Percentiles rank a stretch among this genome's conserved stretches.
Conservation (phyloP, 352 stramenopile genomes). For the Discostella stelligera region DNA sequence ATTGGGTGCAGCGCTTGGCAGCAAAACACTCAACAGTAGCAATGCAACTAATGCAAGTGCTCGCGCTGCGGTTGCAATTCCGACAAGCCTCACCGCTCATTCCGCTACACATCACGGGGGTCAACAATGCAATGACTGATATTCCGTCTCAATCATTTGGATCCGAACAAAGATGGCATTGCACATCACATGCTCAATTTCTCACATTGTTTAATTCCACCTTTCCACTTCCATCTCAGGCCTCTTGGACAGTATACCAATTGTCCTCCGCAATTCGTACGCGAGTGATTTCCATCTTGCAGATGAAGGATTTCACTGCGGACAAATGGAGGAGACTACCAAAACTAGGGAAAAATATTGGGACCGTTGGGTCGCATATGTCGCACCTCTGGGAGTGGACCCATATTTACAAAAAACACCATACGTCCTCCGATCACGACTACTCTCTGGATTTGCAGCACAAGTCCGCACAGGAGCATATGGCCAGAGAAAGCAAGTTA, state of each 20-base stretch:
- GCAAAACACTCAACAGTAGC: not conserved
- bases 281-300: constrained; percentile 15
- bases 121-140: constrained; percentile 30
- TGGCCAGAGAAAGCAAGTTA: not conserved
- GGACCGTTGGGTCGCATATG: constrained; percentile 1
- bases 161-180: not conserved
- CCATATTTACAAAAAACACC: not conserved
- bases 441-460: constrained; percentile 8
- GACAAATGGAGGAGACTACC: constrained; percentile 20
- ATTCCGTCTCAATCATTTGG: constrained; percentile 35
- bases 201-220: not conserved
- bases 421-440: not conserved
- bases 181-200: not conserved
- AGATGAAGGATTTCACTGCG: constrained; percentile 8
- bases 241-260: constrained; percentile 5
- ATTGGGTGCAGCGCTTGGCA: not conserved
- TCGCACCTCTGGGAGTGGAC: constrained; percentile 8
- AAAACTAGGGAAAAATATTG: constrained; percentile 13
- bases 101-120: constrained; percentile 10
- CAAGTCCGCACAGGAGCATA: not conserved
- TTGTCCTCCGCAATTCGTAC: not conserved
- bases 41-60: not conserved
- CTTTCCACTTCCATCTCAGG: not conserved
- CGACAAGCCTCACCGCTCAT: not conserved
- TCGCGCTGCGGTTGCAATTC: not conserved